Evolutionary conservation across 2,329 filamentous ascomycete species (phyloP).

Genomic region (Exophiala viscosa): DNA sequence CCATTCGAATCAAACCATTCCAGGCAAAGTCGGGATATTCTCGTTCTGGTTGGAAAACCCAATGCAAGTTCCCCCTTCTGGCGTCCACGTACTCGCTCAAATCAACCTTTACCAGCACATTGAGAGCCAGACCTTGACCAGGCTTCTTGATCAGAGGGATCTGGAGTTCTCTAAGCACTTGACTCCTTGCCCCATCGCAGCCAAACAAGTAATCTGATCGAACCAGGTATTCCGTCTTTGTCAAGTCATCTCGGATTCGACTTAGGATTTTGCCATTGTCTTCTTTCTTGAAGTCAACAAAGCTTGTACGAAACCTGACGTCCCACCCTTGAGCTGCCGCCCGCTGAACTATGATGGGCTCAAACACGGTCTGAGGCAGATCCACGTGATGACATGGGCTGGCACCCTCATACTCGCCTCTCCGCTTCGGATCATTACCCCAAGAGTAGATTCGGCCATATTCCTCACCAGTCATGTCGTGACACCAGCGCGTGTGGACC

Average conservation of each 20-base stretch:
- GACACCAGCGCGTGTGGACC: slow-evolving; percentile 43
- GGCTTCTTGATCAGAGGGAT: slow-evolving; percentile 46
- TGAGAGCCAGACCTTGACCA: slow-evolving; percentile 49
- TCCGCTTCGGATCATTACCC: slow-evolving; percentile 39
- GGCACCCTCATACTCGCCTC: slow-evolving; percentile 40
- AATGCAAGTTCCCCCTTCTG: slow-evolving; percentile 58
- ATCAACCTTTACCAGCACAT: slow-evolving; percentile 50
- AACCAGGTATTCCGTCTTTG: slow-evolving; percentile 31
- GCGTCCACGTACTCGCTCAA: slow-evolving; percentile 48
- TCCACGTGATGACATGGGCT: slow-evolving; percentile 43
- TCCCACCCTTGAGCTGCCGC: slow-evolving; percentile 38
- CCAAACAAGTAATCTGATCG: slow-evolving; percentile 56
- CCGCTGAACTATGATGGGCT: slow-evolving; percentile 41
- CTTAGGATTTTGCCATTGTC: slow-evolving; percentile 34
- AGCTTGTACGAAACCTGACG: slow-evolving; percentile 39
- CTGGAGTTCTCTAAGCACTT: slow-evolving; percentile 44
- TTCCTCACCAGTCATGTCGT: slow-evolving; percentile 44
- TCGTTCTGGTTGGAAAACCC: slow-evolving; percentile 54
- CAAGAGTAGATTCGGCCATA: slow-evolving; percentile 42
- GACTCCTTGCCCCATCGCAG: slow-evolving; percentile 52
- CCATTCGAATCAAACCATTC: slow-evolving; percentile 54
- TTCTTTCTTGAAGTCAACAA: slow-evolving; percentile 32
- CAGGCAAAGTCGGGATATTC: slow-evolving; percentile 53
- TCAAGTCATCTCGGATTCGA: slow-evolving; percentile 36
- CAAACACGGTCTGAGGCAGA: slow-evolving; percentile 43